Evolutionary conservation across 495 filamentous ascomycete species (phyloP).

Genomic region (Xanthoparmelia taractica): DNA sequence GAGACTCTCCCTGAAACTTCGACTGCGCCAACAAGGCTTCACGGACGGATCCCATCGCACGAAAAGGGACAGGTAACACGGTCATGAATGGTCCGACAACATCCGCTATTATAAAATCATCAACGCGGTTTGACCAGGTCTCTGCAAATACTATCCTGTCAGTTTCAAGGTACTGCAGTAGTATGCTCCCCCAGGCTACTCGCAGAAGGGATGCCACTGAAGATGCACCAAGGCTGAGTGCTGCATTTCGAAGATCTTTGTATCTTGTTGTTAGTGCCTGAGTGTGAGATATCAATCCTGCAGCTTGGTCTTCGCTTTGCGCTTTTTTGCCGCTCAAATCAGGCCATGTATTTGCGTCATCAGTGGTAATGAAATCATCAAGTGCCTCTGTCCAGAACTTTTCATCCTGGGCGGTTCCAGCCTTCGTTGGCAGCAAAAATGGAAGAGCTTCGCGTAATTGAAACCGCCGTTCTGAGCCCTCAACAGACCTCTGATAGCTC

Average conservation of each 20-base stretch:
- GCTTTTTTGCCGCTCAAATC: slow-evolving; percentile 25
- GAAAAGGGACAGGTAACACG: slow-evolving; percentile 33
- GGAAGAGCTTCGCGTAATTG: slow-evolving; percentile 29
- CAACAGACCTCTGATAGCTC: slow-evolving; percentile 19
- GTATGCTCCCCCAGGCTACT: slow-evolving; percentile 30
- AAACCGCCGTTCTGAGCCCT: slow-evolving; percentile 12
- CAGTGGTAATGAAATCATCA: slow-evolving; percentile 16
- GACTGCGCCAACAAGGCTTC: slow-evolving; percentile 28
- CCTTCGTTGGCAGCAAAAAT: slow-evolving; percentile 22
- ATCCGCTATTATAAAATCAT: slow-evolving; percentile 27
- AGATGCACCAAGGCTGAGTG: slow-evolving; percentile 28
- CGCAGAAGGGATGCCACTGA: slow-evolving; percentile 32
- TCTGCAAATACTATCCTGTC: slow-evolving; percentile 33
- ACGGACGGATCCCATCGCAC: slow-evolving; percentile 21
- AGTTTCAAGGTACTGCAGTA: slow-evolving; percentile 30
- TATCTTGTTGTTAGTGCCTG: slow-evolving; percentile 18
- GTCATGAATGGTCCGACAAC: slow-evolving; percentile 31
- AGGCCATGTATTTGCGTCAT: slow-evolving; percentile 30
- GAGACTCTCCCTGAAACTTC: slow-evolving; percentile 25
- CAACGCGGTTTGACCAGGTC: slow-evolving; percentile 31
- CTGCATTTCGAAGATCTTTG: slow-evolving; percentile 22
- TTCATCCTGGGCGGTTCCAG: slow-evolving; percentile 20
- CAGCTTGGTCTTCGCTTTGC: slow-evolving; percentile 14
- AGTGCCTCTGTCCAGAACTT: slow-evolving; percentile 29
- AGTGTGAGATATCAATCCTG: background rate